Evolutionary conservation across 257 asterid species (phyloP).

Genomic region (Plectranthus barbatus): DNA sequence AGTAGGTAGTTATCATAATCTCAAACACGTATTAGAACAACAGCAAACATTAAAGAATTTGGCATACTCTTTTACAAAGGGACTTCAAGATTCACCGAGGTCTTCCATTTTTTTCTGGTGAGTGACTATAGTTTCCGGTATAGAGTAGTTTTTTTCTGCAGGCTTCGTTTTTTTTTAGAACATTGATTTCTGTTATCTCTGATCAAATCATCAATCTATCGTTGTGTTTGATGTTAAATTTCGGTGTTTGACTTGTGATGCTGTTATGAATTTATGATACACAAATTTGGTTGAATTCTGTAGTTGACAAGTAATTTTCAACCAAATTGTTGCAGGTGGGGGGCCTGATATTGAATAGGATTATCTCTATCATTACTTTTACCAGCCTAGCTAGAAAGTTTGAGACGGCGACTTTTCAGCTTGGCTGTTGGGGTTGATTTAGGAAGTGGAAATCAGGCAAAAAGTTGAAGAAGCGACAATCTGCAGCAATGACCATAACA

Average conservation of each 20-base stretch:
- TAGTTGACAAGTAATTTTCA: constrained; percentile 4
- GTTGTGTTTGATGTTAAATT: too few relatives aligned
- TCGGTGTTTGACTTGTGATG: not conserved
- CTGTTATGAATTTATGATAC: not conserved
- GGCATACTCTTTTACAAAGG: not conserved
- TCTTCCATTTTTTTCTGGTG: constrained; percentile 32
- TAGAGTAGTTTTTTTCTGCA: not conserved
- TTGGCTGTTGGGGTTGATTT: constrained; percentile 15
- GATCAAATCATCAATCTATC: too few relatives aligned
- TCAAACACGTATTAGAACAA: not conserved
- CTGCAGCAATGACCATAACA: constrained; percentile 19
- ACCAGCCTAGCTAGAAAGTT: constrained; percentile 37
- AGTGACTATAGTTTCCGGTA: constrained; percentile 5
- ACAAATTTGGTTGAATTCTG: not conserved
- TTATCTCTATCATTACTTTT: constrained; percentile 27
- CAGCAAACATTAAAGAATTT: not conserved
- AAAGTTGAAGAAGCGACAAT: constrained; percentile 25
- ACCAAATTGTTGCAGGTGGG: constrained; percentile 15
- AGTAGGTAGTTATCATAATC: constrained; percentile 1
- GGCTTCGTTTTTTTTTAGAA: too few relatives aligned
- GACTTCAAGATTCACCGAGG: not conserved
- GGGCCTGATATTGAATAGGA: constrained; percentile 16
- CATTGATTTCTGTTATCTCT: not conserved
- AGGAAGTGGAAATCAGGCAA: constrained; percentile 9
- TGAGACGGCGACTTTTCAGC: constrained; percentile 11